Evolutionary conservation across 345 rosid genomes (phyloP).

Genomic region (Limnanthes douglasii): DNA sequence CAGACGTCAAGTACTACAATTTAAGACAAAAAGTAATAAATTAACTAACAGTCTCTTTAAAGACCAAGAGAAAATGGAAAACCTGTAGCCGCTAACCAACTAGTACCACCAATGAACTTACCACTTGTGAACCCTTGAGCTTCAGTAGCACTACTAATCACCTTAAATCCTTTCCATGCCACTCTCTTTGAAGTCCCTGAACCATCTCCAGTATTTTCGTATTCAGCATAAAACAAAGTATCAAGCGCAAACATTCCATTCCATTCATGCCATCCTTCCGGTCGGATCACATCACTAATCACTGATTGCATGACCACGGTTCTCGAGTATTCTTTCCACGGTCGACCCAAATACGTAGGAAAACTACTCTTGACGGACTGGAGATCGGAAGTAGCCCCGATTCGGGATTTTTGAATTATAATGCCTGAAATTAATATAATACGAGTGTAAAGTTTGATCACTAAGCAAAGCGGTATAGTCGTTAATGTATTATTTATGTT

Average conservation of each 20-base stretch:
- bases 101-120: conserved; percentile 43
- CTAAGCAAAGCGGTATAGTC: too few relatives aligned
- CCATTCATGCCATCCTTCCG: conserved; percentile 85
- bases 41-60: too few relatives aligned
- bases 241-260: conserved; percentile 40
- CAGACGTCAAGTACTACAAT: too few relatives aligned
- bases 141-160: conserved; percentile 36
- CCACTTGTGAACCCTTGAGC: conserved; percentile 40
- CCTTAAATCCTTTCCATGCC: conserved; percentile 53
- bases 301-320: conserved; percentile 72
- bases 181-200: conserved; percentile 62
- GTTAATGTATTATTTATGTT: too few relatives aligned
- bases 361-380: conserved; percentile 26
- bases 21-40: too few relatives aligned
- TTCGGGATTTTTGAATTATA: conserved; percentile 71
- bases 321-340: conserved; percentile 86
- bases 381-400: conserved; percentile 68
- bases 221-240: conserved; percentile 64
- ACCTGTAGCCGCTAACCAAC: conserved; percentile 61
- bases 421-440: too few relatives aligned
- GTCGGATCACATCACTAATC: conserved; percentile 44
- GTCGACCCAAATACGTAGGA: conserved; percentile 76
- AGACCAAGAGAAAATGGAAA: conserved; percentile 68
- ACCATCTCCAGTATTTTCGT: conserved; percentile 56
- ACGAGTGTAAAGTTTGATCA: too few relatives aligned